Evolutionary conservation across 1,284 basidiomycete genomes (phyloP).

Genomic region (Melampsora larici-populina): DNA sequence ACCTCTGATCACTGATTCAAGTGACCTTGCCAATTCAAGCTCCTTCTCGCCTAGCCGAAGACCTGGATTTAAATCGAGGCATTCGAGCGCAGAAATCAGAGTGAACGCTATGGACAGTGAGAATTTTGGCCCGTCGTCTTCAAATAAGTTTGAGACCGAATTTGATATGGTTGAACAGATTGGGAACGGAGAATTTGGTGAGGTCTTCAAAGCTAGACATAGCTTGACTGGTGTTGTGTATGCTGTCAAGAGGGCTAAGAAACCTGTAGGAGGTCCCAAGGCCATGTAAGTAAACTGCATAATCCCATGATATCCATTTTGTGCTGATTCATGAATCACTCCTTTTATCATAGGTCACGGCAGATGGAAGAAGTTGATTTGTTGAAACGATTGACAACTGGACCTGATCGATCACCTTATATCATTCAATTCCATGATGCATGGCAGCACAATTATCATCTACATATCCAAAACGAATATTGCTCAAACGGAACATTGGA

Average conservation of each 20-base stretch:
- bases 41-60: constrained; percentile 4
- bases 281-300: constrained; percentile 67
- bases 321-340: constrained; percentile 46
- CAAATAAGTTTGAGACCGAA: constrained; percentile 12
- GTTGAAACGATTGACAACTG: constrained; percentile 69
- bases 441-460: constrained; percentile 88
- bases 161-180: constrained; percentile 24
- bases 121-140: background rate
- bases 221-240: constrained; percentile 60
- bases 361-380: constrained; percentile 94
- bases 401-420: constrained; percentile 62
- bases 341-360: constrained; percentile 62
- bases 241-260: constrained; percentile 91
- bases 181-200: constrained; percentile 36
- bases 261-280: constrained; percentile 78
- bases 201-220: constrained; percentile 30
- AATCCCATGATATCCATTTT: background rate
- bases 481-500: constrained; percentile 89
- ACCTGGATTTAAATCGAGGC: constrained; percentile 9
- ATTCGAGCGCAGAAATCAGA: constrained; percentile 8
- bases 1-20: constrained; percentile 10
- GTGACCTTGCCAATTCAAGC: background rate
- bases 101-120: background rate
- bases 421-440: constrained; percentile 88
- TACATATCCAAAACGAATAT: constrained; percentile 92